These are phyloP conservation scores for Moesziomyces sp. DNA, from an alignment of 1,284 basidiomycete species.

Conservation along the genomic window DNA sequence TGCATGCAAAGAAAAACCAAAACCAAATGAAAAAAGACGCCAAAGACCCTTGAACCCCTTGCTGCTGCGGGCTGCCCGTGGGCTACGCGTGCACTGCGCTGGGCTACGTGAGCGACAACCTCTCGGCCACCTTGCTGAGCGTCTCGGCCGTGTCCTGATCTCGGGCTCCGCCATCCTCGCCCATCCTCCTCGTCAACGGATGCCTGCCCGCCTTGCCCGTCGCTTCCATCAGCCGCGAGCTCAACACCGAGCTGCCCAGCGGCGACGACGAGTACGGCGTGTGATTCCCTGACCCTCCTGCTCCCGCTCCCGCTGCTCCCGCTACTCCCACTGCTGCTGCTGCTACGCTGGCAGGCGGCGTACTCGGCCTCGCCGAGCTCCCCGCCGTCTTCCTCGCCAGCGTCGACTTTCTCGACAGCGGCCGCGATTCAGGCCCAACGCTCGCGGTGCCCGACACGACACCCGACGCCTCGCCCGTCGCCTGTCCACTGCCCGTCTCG, in stretches of 20 bases:
- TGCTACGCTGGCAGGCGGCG: slow-evolving; percentile 12
- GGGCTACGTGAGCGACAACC: slow-evolving; percentile 29
- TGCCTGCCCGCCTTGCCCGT: slow-evolving; percentile 14
- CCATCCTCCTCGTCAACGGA: slow-evolving; percentile 18
- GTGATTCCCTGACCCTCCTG: slow-evolving; percentile 27
- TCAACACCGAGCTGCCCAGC: slow-evolving; percentile 35
- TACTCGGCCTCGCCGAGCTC: slow-evolving; percentile 15
- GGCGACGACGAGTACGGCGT: slow-evolving; percentile 45
- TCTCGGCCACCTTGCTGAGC: slow-evolving; percentile 37
- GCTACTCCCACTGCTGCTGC: neutral
- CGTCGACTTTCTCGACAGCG: slow-evolving; percentile 44
- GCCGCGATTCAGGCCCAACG: slow-evolving; percentile 26
- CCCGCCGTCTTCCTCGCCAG: slow-evolving; percentile 26
- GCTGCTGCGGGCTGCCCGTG: too few species aligned
- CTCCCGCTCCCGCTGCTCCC: neutral
- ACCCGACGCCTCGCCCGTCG: slow-evolving; percentile 6
- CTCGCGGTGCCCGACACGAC: slow-evolving; percentile 29
- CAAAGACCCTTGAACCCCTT: neutral
- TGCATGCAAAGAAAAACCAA: slow-evolving; percentile 4
- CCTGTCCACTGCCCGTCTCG: slow-evolving; percentile 6
- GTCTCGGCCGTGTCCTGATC: slow-evolving; percentile 42
- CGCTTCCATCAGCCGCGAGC: slow-evolving; percentile 29
- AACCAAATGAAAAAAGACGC: slow-evolving; percentile 1
- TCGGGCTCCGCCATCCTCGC: slow-evolving; percentile 17
- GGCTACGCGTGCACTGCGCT: too few species aligned